Percentiles rank a stretch among this genome's conserved stretches.
Conservation (phyloP, 1,139 yeast species). For the Debaryomycetaceae sp. region DNA sequence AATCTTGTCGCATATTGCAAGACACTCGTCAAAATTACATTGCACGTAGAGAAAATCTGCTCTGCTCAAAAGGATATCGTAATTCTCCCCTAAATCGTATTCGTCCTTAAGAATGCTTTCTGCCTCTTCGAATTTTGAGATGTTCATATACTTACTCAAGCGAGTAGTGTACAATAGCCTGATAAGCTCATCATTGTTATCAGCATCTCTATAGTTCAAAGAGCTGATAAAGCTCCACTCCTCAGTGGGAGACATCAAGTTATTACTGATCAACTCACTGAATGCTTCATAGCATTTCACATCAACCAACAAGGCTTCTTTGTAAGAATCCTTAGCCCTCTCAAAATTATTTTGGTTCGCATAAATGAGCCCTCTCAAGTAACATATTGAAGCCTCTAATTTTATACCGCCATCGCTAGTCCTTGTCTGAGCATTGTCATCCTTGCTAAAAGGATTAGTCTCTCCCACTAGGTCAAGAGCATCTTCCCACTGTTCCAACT, state of each 20-base stretch:
- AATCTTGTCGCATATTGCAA: constrained; percentile 66
- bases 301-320: constrained; percentile 84
- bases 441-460: constrained; percentile 61
- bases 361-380: constrained; percentile 77
- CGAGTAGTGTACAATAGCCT: constrained; percentile 72
- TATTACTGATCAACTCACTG: constrained; percentile 69
- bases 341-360: constrained; percentile 83
- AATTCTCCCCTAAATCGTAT: constrained; percentile 63
- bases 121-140: constrained; percentile 60
- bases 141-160: constrained; percentile 69
- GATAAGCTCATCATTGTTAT: constrained; percentile 77
- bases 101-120: constrained; percentile 65
- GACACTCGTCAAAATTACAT: constrained; percentile 76
- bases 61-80: constrained; percentile 64
- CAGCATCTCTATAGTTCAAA: constrained; percentile 71
- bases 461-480: constrained; percentile 88
- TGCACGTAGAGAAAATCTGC: constrained; percentile 75
- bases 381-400: constrained; percentile 85
- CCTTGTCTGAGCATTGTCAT: constrained; percentile 35
- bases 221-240: constrained; percentile 77
- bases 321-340: constrained; percentile 80
- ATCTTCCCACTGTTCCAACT: constrained; percentile 80
- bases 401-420: constrained; percentile 74
- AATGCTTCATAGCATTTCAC: constrained; percentile 94
- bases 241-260: constrained; percentile 77